A percentile compares a stretch with the other conserved stretches of the same genome.
Evolutionary conservation across 495 filamentous ascomycete genomes (phyloP).

Genomic region (Penicillium turbatum): DNA sequence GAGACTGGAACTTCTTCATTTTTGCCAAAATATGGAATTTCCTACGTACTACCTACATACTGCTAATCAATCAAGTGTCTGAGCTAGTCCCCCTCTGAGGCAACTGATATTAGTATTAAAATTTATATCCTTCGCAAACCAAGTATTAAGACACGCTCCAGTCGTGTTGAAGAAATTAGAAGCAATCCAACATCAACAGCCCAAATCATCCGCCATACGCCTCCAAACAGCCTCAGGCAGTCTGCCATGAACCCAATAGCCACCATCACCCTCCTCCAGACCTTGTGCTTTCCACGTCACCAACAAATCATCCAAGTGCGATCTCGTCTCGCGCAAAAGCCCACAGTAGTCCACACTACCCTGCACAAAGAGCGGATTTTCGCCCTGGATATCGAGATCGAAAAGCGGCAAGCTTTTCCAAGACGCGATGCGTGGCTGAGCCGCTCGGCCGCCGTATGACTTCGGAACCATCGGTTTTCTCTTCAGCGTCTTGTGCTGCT

Average conservation of each 20-base stretch:
- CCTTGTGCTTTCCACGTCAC: constrained; percentile 7
- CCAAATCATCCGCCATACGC: constrained; percentile 2
- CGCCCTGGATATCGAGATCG: constrained; percentile 6
- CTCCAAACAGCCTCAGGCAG: constrained; percentile 3
- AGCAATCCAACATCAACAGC: neutral
- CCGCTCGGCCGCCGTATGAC: neutral
- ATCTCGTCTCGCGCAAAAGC: neutral
- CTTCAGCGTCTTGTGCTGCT: neutral
- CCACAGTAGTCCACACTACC: constrained; percentile 10
- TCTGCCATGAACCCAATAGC: constrained; percentile 8
- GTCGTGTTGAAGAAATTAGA: neutral
- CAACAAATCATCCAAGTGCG: constrained; percentile 5
- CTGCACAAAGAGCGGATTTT: constrained; percentile 8
- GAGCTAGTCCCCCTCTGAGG: too few species aligned
- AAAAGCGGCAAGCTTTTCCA: constrained; percentile 5
- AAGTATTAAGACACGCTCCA: neutral
- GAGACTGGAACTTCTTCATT: too few species aligned
- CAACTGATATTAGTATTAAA: neutral
- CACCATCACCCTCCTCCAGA: neutral
- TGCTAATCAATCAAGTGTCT: too few species aligned
- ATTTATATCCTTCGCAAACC: neutral
- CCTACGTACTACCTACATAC: too few species aligned
- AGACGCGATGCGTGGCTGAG: constrained; percentile 3
- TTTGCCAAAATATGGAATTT: too few species aligned
- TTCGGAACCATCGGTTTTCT: constrained; percentile 1